Evolutionary conservation across 352 stramenopile species (phyloP), one percentile per base, ranked within the genome.

Genomic region (Phytopythium cucurbitacearum): DNA sequence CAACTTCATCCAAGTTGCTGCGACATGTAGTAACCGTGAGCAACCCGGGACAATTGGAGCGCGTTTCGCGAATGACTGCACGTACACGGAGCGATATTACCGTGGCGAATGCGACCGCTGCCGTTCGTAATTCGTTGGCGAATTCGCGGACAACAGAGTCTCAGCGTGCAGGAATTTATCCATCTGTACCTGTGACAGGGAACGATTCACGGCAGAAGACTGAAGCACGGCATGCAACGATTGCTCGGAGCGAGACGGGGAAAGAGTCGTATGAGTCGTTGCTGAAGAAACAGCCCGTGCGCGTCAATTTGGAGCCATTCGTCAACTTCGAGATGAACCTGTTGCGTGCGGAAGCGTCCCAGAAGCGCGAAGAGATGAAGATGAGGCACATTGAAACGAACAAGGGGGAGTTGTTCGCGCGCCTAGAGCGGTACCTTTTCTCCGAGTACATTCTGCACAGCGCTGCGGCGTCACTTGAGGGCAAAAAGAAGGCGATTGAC

Each of bases 271-370:
- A 66, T 39, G 59, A 66, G 57, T 62, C 64, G 40, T 59, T 71
- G 28, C 55, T 64, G n/a, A 69, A 71, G 55, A 76, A 76, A 48
- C 71, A 83, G 39, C 62, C 68, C 36, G 67, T 91, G 35, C 78
- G 67, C 35, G 85, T 93, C 39, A 90, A 91, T 57, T 52, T 93
- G 21, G 83, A 93, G 43, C 83, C 83, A 13, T 85, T 89, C 41
- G 64, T 85, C 28, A 93, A 90, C 57, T 93, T 87, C 34, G 83
- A 93, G 54, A 91, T 91, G 64, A 93, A 82, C 40, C 65, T 93
- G 13, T 66, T 93, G 69, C 73, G 75, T 40, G 75, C 80, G 3
- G 80, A 89, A 51, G 78, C 80, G 13, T 81, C 80, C 8, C 78
- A 93, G 53, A 93, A 90, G 54, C 74, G 78, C 3, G 78, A 93